phyloP scores from a whole-genome alignment of 23 red algal genomes.

The Pyropia yezoensis region DNA sequence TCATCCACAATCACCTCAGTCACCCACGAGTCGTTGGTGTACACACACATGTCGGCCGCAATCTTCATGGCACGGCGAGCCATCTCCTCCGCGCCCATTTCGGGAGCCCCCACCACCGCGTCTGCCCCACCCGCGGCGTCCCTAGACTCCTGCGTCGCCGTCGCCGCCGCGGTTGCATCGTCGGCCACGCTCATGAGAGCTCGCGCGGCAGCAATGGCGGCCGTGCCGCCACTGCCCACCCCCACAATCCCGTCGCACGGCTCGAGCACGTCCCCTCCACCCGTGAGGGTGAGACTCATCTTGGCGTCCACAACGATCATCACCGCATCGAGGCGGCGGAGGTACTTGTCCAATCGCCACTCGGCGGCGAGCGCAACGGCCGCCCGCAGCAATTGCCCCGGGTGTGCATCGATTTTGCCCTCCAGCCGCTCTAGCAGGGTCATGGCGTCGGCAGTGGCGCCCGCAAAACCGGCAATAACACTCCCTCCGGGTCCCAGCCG shows the following conservation, averaged over 20 bases:
- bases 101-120: neutral
- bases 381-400: constrained; percentile 74
- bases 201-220: constrained; percentile 72
- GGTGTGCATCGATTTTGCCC: constrained; percentile 75
- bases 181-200: constrained; percentile 27
- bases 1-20: constrained; percentile 8
- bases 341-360: constrained; percentile 79
- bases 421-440: constrained; percentile 86
- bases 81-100: constrained; percentile 29
- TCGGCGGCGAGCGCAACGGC: constrained; percentile 76
- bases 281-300: constrained; percentile 65
- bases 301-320: constrained; percentile 54
- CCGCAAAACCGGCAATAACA: constrained; percentile 78
- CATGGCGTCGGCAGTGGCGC: constrained; percentile 75
- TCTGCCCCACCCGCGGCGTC: neutral
- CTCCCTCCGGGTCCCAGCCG: constrained; percentile 46
- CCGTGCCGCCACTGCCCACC: constrained; percentile 66
- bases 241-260: constrained; percentile 65
- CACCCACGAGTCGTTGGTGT: constrained; percentile 41
- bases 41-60: constrained; percentile 58
- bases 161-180: no score
- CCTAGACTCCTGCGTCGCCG: neutral
- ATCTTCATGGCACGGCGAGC: constrained; percentile 47
- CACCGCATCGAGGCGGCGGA: constrained; percentile 61
- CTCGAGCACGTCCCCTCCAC: constrained; percentile 79